phyloP scores from a whole-genome alignment of 306 rosid species.

The Hippophae tibetana region DNA sequence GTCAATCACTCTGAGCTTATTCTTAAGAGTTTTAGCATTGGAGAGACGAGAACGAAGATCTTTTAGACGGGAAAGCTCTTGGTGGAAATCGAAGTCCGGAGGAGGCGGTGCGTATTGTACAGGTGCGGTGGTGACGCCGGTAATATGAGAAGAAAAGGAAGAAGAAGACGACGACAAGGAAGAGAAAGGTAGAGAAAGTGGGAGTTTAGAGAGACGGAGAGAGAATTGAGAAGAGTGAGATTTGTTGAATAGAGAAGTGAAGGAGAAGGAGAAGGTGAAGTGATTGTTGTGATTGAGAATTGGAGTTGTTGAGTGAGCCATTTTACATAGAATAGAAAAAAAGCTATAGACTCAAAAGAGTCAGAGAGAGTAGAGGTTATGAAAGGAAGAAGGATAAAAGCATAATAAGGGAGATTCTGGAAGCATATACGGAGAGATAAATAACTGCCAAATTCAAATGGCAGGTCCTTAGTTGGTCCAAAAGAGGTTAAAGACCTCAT shows the following conservation, averaged over 20 bases:
- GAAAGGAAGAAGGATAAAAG: background rate
- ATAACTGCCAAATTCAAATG: too few relatives aligned
- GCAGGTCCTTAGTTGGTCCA: too few relatives aligned
- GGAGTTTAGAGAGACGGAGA: slow-evolving; percentile 29
- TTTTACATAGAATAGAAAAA: slow-evolving; percentile 9
- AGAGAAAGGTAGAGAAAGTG: slow-evolving; percentile 8
- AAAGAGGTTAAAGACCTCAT: too few relatives aligned
- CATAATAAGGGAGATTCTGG: background rate
- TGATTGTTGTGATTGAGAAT: slow-evolving; percentile 32
- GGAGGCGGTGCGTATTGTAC: slow-evolving; percentile 53
- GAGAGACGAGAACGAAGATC: slow-evolving; percentile 44
- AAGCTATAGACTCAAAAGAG: background rate
- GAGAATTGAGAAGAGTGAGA: background rate
- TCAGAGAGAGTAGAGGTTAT: background rate
- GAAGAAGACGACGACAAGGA: slow-evolving; percentile 15
- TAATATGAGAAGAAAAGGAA: slow-evolving; percentile 23
- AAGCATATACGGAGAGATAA: background rate
- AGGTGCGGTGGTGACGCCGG: slow-evolving; percentile 54
- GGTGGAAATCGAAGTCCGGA: slow-evolving; percentile 42
- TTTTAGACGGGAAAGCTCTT: slow-evolving; percentile 52
- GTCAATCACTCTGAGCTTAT: slow-evolving; percentile 41
- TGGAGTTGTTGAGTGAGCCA: slow-evolving; percentile 45
- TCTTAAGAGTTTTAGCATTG: slow-evolving; percentile 14
- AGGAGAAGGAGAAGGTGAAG: slow-evolving; percentile 14
- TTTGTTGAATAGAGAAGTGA: slow-evolving; percentile 6